A percentile compares a stretch with the other conserved stretches of the same genome.
These are phyloP conservation scores for Lupinus albus DNA, from an alignment of 306 rosid species.

Conservation along the genomic window DNA sequence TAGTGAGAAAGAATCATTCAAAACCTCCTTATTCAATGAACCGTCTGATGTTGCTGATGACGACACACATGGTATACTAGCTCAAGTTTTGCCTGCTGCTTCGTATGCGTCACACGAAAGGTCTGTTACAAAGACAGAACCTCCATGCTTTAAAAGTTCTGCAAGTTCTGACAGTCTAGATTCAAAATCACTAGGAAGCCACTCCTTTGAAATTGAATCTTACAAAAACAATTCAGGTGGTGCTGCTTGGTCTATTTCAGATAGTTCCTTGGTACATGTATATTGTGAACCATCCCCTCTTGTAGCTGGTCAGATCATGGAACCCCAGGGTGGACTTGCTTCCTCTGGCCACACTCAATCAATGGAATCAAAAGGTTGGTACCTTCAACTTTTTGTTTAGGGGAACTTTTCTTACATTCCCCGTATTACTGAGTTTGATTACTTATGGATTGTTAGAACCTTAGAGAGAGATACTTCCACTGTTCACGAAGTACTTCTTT, in stretches of 20 bases:
- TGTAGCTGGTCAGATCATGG: conserved; percentile 39
- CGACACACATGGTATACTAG: conserved; percentile 9
- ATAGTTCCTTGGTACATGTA: conserved; percentile 22
- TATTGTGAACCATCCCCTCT: conserved; percentile 37
- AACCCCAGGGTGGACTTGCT: conserved; percentile 36
- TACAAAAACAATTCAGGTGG: conserved; percentile 39
- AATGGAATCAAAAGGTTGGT: conserved; percentile 58
- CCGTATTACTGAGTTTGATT: conserved; percentile 8
- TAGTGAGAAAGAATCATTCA: conserved; percentile 40
- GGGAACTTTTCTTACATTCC: conserved; percentile 24
- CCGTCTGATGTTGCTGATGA: conserved; percentile 30
- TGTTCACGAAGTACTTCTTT: conserved; percentile 38
- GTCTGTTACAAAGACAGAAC: conserved; percentile 17
- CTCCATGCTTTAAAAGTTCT: conserved; percentile 40
- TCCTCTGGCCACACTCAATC: conserved; percentile 43
- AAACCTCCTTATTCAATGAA: conserved; percentile 35
- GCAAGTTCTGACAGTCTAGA: conserved; percentile 36
- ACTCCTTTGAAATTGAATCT: conserved; percentile 31
- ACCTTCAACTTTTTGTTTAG: conserved; percentile 28
- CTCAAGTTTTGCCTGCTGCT: conserved; percentile 35
- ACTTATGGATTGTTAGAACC: conserved; percentile 35
- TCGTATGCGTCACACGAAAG: conserved; percentile 43
- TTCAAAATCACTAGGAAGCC: conserved; percentile 42
- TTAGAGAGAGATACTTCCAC: conserved; percentile 40
- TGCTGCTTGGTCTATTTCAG: conserved; percentile 37